A percentile compares a stretch with the other conserved stretches of the same genome.
phyloP scores from a whole-genome alignment of 345 rosid genomes.

The Gossypium mustelinum region DNA sequence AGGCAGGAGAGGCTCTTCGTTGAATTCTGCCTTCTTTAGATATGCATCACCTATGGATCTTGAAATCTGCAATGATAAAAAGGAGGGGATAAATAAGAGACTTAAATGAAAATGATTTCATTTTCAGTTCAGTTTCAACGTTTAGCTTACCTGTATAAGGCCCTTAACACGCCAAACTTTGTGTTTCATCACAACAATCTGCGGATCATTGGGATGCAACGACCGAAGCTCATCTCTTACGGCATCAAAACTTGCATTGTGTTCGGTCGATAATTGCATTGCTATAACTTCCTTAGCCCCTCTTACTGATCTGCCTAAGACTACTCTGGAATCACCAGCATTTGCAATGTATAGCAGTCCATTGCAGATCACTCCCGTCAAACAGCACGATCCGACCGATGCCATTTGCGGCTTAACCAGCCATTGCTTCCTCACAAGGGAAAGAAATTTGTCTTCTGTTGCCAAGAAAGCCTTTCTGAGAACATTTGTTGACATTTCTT shows the following conservation, averaged over 20 bases:
- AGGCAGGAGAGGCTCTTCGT: slow-evolving; percentile 57
- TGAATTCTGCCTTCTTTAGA: slow-evolving; percentile 72
- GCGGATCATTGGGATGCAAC: slow-evolving; percentile 62
- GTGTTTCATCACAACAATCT: slow-evolving; percentile 60
- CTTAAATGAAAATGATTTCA: not conserved
- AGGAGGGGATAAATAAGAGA: not conserved
- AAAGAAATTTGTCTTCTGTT: slow-evolving; percentile 62
- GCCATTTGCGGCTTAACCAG: slow-evolving; percentile 59
- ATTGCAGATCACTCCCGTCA: slow-evolving; percentile 63
- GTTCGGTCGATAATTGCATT: slow-evolving; percentile 64
- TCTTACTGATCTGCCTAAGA: slow-evolving; percentile 56
- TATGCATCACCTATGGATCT: slow-evolving; percentile 86
- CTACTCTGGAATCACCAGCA: slow-evolving; percentile 72
- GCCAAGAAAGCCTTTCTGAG: slow-evolving; percentile 51
- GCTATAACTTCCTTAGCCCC: slow-evolving; percentile 38
- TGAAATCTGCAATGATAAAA: slow-evolving; percentile 46
- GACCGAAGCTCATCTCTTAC: slow-evolving; percentile 63
- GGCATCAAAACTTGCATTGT: slow-evolving; percentile 60
- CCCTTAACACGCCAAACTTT: slow-evolving; percentile 83
- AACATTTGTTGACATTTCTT: slow-evolving; percentile 43
- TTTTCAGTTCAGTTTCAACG: not conserved
- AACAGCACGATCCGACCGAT: slow-evolving; percentile 75
- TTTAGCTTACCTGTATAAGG: slow-evolving; percentile 51
- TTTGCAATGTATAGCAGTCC: slow-evolving; percentile 64
- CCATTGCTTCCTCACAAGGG: slow-evolving; percentile 62